A percentile compares a stretch with the other conserved stretches of the same genome.
Evolutionary conservation across 2,329 filamentous ascomycete genomes (phyloP).

Genomic region (Xylariales sp.): DNA sequence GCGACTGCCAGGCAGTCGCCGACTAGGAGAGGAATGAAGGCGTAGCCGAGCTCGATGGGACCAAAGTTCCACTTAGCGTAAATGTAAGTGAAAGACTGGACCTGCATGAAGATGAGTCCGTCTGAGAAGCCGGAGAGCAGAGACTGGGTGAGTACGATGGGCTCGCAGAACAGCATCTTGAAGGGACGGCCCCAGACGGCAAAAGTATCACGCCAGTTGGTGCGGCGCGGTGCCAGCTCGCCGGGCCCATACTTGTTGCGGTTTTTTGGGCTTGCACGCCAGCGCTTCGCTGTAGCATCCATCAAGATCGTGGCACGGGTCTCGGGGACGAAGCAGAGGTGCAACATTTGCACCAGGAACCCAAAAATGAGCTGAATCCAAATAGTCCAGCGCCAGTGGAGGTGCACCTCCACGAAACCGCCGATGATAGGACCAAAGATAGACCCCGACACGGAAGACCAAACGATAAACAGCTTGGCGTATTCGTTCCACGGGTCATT

Average conservation of each 20-base stretch:
- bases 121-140: conserved; percentile 70
- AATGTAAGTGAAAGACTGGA: conserved; percentile 66
- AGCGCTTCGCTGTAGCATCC: conserved; percentile 60
- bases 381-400: conserved; percentile 70
- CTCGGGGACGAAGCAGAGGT: conserved; percentile 66
- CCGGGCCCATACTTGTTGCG: conserved; percentile 63
- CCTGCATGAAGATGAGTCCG: conserved; percentile 73
- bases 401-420: conserved; percentile 62
- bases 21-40: conserved; percentile 62
- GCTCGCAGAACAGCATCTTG: not conserved
- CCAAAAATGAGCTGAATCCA: conserved; percentile 81
- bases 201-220: not conserved
- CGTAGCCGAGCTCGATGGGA: conserved; percentile 50
- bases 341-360: conserved; percentile 60
- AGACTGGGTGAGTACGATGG: conserved; percentile 45
- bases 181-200: conserved; percentile 14
- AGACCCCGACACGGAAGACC: conserved; percentile 73
- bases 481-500: conserved; percentile 59
- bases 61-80: conserved; percentile 64
- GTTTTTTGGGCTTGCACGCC: conserved; percentile 37
- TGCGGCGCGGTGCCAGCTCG: conserved; percentile 43
- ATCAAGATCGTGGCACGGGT: conserved; percentile 72
- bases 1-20: conserved; percentile 62
- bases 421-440: conserved; percentile 72
- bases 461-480: conserved; percentile 68